Base-by-base conservation (phyloP, 164 flowering plant genomes). In the Annona cherimola region DNA sequence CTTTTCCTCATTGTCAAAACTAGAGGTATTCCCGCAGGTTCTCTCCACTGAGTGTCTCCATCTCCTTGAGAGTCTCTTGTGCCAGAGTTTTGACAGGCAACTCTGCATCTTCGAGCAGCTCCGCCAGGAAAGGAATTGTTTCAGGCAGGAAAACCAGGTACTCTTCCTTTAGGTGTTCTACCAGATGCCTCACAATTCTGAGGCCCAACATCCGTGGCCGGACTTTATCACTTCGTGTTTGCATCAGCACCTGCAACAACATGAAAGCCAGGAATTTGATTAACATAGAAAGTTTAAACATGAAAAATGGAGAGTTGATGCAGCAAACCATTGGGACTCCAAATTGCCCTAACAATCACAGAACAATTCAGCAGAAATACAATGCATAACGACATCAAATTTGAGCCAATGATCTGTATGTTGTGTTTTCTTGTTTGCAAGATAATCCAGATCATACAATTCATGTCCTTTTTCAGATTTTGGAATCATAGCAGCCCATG, bases 121-220 rank as follows among this genome's bases (percentile, higher is more conserved):
- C 99, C 57, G 85, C 92, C 2, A 94, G 89, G 88, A 90, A 92
- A 18, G 96, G 97, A 2, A 94, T 90, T 20, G 96, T 92, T 75
- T 94, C 99, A 0, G 91, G 76, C 71, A 92, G 78, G 43, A 91
- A 75, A 12, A 84, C 86, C 71, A 90, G 69, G 77, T 88, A 94
- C 70, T 94, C 99, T 75, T 94, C 97, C 73, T 87, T 94, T 63
- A 94, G 81, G 50, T 90, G 85, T 69, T 91, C 95, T 65, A 91
- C 55, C 5, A 94, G 77, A 74, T 84, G 76, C 77, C 86, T 91
- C 0, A 92, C 84, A 6, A 89, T 83, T 77, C 90, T 83, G 72
- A 94, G 81, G 9, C 98, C 93, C 76, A 94, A 79, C 16, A 91
- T 80, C 16, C 90, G 83, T 12, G 94, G 9, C 4, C 99, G 87